Evolutionary conservation across 176 grass and related monocot genomes (phyloP).

Genomic region (Triticum turgidum): DNA sequence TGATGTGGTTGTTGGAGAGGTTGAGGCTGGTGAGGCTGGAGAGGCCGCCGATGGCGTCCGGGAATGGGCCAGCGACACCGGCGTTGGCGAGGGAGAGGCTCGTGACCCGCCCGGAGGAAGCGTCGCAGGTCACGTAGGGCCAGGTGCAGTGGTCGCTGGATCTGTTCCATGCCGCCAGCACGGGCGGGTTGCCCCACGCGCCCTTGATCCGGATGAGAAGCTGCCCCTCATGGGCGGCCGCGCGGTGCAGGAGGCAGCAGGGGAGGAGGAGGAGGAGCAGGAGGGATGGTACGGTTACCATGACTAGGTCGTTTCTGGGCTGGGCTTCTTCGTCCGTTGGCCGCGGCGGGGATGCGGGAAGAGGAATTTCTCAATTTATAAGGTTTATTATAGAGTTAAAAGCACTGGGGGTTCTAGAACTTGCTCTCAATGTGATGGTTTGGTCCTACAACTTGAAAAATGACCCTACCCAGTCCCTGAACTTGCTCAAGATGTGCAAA

Average conservation of each 20-base stretch:
- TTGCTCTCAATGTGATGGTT: too few species aligned
- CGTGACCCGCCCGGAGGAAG: slow-evolving; percentile 26
- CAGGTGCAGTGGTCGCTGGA: slow-evolving; percentile 50
- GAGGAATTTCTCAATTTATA: too few species aligned
- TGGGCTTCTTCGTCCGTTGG: background rate
- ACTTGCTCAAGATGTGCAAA: too few species aligned
- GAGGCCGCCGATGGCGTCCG: slow-evolving; percentile 53
- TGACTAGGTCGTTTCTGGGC: background rate
- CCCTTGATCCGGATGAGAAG: slow-evolving; percentile 53
- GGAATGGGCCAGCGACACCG: slow-evolving; percentile 29
- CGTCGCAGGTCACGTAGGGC: slow-evolving; percentile 42
- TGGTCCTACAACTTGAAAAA: too few species aligned
- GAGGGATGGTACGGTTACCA: slow-evolving; percentile 25
- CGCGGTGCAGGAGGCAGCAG: background rate
- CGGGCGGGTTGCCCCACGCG: slow-evolving; percentile 43
- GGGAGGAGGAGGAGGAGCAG: slow-evolving; percentile 22
- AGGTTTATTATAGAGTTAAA: too few species aligned
- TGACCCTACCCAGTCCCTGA: too few species aligned
- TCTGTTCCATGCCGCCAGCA: slow-evolving; percentile 47
- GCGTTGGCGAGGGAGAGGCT: slow-evolving; percentile 23
- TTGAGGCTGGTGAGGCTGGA: slow-evolving; percentile 41
- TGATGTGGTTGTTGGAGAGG: slow-evolving; percentile 54
- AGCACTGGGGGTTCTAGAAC: too few species aligned
- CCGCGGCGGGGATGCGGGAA: too few species aligned
- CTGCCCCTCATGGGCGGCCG: slow-evolving; percentile 20